These are phyloP conservation scores for Immersiella caudata DNA, from an alignment of 495 filamentous ascomycete genomes.

Conservation along the genomic window DNA sequence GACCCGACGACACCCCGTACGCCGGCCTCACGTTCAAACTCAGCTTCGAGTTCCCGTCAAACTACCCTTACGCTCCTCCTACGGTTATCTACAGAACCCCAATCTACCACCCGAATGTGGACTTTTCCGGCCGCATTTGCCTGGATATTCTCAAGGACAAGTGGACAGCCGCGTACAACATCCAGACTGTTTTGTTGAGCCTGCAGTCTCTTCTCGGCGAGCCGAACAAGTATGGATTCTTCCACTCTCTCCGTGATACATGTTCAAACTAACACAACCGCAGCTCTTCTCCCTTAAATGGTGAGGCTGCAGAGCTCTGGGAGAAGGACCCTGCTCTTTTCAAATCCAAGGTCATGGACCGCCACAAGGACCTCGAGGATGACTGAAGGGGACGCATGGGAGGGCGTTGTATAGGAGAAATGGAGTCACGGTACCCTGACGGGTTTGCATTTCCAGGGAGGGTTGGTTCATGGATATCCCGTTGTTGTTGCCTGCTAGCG, in stretches of 20 bases:
- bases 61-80: constrained; percentile 92
- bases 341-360: constrained; percentile 67
- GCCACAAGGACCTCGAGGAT: constrained; percentile 60
- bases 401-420: constrained; percentile 38
- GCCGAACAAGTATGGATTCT: constrained; percentile 82
- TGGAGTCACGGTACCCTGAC: constrained; percentile 40
- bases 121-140: constrained; percentile 90
- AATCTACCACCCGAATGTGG: constrained; percentile 93
- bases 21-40: constrained; percentile 89
- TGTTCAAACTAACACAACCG: constrained; percentile 17
- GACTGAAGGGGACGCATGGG: constrained; percentile 40
- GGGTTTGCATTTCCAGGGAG: constrained; percentile 39
- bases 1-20: constrained; percentile 90
- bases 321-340: constrained; percentile 86
- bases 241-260: not conserved
- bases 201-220: constrained; percentile 95
- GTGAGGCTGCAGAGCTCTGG: constrained; percentile 95
- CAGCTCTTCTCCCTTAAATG: constrained; percentile 92
- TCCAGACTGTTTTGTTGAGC: constrained; percentile 88
- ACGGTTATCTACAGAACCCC: constrained; percentile 91
- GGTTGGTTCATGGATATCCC: constrained; percentile 40
- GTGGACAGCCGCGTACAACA: constrained; percentile 93
- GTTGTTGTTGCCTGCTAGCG: constrained; percentile 34
- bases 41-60: constrained; percentile 84
- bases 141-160: constrained; percentile 98